Conservation (phyloP, 176 grass and related monocot genomes). For the Paspalum notatum region DNA sequence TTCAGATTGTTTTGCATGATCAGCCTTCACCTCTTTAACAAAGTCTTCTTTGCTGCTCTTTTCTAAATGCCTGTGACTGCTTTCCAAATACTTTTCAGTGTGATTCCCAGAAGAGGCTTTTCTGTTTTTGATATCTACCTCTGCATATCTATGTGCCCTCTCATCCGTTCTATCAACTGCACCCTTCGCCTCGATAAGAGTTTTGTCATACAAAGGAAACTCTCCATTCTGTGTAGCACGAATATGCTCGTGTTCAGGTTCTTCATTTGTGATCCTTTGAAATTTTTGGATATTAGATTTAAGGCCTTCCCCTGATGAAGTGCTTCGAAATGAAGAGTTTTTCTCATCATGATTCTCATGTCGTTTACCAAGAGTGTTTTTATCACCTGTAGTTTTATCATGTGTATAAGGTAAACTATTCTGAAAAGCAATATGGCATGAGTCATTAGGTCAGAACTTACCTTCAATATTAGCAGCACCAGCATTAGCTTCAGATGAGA, state of each 20-base stretch:
- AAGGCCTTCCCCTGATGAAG: constrained; percentile 30
- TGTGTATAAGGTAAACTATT: constrained; percentile 29
- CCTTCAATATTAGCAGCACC: constrained; percentile 37
- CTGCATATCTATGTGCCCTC: constrained; percentile 11
- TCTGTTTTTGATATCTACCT: constrained; percentile 32
- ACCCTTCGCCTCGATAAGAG: constrained; percentile 33
- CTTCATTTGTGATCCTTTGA: constrained; percentile 9
- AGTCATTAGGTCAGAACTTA: constrained; percentile 42
- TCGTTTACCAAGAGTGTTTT: constrained; percentile 25
- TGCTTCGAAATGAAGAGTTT: constrained; percentile 11
- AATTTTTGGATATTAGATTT: constrained; percentile 12
- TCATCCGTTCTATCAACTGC: constrained; percentile 23
- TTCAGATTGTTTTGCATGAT: constrained; percentile 36
- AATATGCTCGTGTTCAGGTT: constrained; percentile 20
- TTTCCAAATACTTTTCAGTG: constrained; percentile 46
- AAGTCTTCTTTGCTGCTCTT: constrained; percentile 40
- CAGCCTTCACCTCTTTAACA: constrained; percentile 39
- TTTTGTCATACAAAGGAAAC: constrained; percentile 14
- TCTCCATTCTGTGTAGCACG: constrained; percentile 31
- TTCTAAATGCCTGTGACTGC: constrained; percentile 35
- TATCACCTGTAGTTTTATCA: constrained; percentile 39
- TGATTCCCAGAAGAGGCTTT: constrained; percentile 2
- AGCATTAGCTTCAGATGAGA: constrained; percentile 41
- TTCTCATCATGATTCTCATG: constrained; percentile 21
- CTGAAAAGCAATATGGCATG: neutral